phyloP scores from a whole-genome alignment of 768 basidiomycete species.

The Chalciporus pseudorubinellus region DNA sequence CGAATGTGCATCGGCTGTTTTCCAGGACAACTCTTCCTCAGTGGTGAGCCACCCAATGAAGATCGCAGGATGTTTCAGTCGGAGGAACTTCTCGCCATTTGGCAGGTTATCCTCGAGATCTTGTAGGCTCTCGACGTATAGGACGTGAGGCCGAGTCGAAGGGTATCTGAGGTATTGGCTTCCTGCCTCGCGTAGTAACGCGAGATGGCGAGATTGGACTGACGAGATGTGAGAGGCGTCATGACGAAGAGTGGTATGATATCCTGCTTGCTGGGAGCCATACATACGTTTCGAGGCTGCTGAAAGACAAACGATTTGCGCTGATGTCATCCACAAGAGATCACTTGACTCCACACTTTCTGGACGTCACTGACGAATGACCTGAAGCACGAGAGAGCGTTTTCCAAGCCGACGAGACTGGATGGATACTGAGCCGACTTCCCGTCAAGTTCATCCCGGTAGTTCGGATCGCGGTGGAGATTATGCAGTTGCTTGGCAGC shows the following conservation, averaged over 20 bases:
- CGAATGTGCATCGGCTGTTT: not conserved
- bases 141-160: not conserved
- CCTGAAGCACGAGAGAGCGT: not conserved
- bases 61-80: not conserved
- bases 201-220: not conserved
- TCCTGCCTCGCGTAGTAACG: not conserved
- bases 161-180: not conserved
- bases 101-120: no score
- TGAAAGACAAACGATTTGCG: not conserved
- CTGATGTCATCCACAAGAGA: not conserved
- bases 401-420: not conserved
- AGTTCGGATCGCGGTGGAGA: not conserved
- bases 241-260: not conserved
- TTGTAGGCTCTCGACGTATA: not conserved
- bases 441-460: not conserved
- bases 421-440: not conserved
- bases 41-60: not conserved
- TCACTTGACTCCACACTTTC: not conserved
- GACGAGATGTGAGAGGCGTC: not conserved
- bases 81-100: no score
- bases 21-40: not conserved
- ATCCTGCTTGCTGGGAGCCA: not conserved
- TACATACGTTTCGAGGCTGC: not conserved
- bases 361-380: not conserved
- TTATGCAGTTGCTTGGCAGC: not conserved